Conservation (phyloP, 192 early-diverging fungal genomes). For the Polychytrium aggregatum region DNA sequence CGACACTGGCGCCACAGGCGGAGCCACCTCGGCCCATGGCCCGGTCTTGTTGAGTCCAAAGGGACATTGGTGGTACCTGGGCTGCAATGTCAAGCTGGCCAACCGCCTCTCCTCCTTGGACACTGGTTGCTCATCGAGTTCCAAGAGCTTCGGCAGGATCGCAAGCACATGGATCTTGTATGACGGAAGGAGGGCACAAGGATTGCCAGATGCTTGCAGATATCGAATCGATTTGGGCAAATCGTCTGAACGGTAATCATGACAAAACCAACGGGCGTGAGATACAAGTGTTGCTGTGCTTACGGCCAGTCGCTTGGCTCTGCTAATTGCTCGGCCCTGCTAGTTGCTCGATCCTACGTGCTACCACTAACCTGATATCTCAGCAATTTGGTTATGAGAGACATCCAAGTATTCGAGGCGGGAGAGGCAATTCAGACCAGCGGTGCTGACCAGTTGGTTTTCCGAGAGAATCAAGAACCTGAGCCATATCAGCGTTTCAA, state of each 20-base stretch:
- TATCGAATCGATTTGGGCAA: neutral
- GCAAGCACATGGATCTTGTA: neutral
- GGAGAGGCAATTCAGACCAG: neutral
- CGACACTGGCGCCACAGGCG: neutral
- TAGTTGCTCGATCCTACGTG: neutral
- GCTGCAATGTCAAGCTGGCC: neutral
- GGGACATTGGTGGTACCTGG: neutral
- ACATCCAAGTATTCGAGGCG: neutral
- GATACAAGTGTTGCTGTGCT: neutral
- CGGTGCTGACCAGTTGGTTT: neutral
- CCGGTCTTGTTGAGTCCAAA: neutral
- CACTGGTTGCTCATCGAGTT: conserved; percentile 1
- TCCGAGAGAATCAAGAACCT: conserved; percentile 4
- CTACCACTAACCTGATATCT: neutral
- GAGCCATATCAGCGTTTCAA: neutral
- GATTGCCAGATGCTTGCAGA: neutral
- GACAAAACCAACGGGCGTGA: no score
- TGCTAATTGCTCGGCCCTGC: neutral
- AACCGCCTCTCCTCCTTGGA: neutral
- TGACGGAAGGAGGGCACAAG: conserved; percentile 2
- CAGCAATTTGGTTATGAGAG: conserved; percentile 1
- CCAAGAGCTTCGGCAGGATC: neutral
- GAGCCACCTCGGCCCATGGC: neutral
- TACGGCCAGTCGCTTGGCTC: neutral
- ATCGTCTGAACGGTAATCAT: no score